These are phyloP conservation scores for Fusarium ramigenum DNA, from an alignment of 2,329 filamentous ascomycete genomes.

Conservation along the genomic window DNA sequence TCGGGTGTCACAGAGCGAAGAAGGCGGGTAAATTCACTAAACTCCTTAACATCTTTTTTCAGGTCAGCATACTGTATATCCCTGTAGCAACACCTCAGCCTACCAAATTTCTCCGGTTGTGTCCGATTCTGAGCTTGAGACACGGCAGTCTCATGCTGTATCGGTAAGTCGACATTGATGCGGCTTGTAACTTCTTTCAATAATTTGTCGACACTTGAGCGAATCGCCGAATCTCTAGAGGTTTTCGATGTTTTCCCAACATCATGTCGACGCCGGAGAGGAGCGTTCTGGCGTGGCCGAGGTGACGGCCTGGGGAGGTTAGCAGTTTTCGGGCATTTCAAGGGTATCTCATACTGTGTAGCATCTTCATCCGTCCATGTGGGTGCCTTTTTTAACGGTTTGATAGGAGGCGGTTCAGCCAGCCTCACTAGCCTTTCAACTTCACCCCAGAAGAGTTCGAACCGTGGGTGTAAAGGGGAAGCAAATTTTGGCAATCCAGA, in stretches of 20 bases:
- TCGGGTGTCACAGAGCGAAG: slow-evolving; percentile 25
- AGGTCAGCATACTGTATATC: not conserved
- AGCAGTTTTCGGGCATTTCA: not conserved
- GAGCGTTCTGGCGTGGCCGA: not conserved
- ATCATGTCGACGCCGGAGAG: slow-evolving; percentile 12
- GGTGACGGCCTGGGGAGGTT: not conserved
- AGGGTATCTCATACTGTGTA: not conserved
- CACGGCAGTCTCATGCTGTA: slow-evolving; percentile 3
- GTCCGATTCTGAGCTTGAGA: slow-evolving; percentile 14
- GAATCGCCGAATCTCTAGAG: slow-evolving; percentile 20
- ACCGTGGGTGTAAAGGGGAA: slow-evolving; percentile 26
- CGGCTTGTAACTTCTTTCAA: slow-evolving; percentile 21
- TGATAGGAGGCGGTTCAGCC: slow-evolving; percentile 3
- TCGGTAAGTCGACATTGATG: not conserved
- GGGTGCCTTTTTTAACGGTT: slow-evolving; percentile 15
- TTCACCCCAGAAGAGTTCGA: slow-evolving; percentile 35
- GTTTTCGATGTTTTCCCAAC: not conserved
- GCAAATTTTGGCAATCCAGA: slow-evolving; percentile 30
- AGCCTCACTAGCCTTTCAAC: slow-evolving; percentile 30
- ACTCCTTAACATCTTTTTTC: slow-evolving; percentile 15
- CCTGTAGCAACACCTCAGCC: not conserved
- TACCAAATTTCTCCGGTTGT: slow-evolving; percentile 20
- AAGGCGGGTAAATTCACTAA: slow-evolving; percentile 18
- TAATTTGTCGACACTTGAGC: slow-evolving; percentile 20
- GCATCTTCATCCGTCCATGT: slow-evolving; percentile 29